phyloP scores from a whole-genome alignment of 371 early-diverging fungal genomes.

The Globomyces sp. region DNA sequence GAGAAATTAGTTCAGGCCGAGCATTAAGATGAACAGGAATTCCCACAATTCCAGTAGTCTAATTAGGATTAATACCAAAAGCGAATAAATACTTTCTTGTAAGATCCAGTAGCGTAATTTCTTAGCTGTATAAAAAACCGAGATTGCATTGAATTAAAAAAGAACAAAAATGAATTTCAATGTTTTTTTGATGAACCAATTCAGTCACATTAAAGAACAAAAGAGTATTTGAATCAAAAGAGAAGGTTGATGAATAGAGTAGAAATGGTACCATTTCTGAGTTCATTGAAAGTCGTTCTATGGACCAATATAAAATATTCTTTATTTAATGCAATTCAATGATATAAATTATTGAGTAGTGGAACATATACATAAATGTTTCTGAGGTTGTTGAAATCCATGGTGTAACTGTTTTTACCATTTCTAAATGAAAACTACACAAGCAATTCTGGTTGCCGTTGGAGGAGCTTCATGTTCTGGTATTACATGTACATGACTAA shows the following conservation, averaged over 20 bases:
- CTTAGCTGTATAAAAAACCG: too few relatives aligned
- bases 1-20: conserved; percentile 76
- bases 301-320: too few relatives aligned
- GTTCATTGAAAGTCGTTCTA: too few relatives aligned
- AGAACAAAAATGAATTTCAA: too few relatives aligned
- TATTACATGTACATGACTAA: background rate
- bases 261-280: too few relatives aligned
- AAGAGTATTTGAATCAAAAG: background rate
- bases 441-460: conserved; percentile 6
- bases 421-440: background rate
- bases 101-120: too few relatives aligned
- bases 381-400: background rate
- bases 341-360: too few relatives aligned
- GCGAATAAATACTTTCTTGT: too few relatives aligned
- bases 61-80: background rate
- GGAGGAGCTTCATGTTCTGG: conserved; percentile 36
- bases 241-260: too few relatives aligned
- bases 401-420: conserved; percentile 3
- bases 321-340: too few relatives aligned
- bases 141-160: too few relatives aligned
- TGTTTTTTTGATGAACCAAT: background rate
- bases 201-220: background rate
- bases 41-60: conserved; percentile 83
- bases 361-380: too few relatives aligned
- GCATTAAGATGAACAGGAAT: conserved; percentile 83